Evolutionary conservation across 306 rosid genomes (phyloP).

Genomic region (Citrullus colocynthis): DNA sequence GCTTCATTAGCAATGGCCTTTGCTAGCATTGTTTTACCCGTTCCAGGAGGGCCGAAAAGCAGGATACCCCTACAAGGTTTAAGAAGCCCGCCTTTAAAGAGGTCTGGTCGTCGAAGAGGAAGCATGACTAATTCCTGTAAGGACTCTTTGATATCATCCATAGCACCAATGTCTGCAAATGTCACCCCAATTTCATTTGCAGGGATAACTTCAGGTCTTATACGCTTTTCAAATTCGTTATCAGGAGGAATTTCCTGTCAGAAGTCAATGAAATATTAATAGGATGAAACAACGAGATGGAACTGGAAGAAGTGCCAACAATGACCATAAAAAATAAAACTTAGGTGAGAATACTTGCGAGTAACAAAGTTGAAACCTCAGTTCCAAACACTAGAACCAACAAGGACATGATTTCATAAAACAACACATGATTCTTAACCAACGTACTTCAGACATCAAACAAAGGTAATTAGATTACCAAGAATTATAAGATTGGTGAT

Average conservation of each 20-base stretch:
- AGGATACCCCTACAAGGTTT: slow-evolving; percentile 58
- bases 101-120: slow-evolving; percentile 60
- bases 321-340: neutral
- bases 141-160: slow-evolving; percentile 55
- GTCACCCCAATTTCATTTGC: slow-evolving; percentile 61
- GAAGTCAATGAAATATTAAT: neutral
- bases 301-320: neutral
- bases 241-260: slow-evolving; percentile 48
- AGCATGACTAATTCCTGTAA: slow-evolving; percentile 62
- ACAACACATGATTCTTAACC: neutral
- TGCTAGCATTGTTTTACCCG: slow-evolving; percentile 63
- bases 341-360: neutral
- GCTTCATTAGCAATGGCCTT: slow-evolving; percentile 73
- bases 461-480: neutral
- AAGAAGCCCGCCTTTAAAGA: slow-evolving; percentile 49
- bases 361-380: neutral
- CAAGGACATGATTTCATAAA: neutral
- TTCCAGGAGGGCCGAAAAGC: slow-evolving; percentile 69
- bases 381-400: neutral
- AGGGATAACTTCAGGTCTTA: slow-evolving; percentile 53
- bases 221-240: slow-evolving; percentile 62
- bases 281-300: neutral
- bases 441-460: neutral
- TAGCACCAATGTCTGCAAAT: slow-evolving; percentile 50
- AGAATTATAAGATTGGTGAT: neutral